Base-by-base conservation (phyloP, 2,329 filamentous ascomycete genomes). In the Lecanicillium sp. region DNA sequence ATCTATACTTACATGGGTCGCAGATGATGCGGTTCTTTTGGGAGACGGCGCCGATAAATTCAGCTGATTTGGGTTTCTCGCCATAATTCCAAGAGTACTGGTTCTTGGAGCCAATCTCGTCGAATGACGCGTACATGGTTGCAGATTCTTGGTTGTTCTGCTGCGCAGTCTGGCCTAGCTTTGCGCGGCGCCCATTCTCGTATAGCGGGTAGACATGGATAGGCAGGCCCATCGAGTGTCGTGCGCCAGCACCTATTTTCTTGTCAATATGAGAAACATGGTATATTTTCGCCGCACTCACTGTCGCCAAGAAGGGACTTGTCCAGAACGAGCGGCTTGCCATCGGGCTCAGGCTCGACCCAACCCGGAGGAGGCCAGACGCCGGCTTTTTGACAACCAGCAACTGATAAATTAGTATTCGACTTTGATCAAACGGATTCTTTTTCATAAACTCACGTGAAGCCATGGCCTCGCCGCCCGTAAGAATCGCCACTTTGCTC, bases 191-290 rank as follows among this genome's bases (percentile, higher is more conserved):
- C 0, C 65, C 78, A 52, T 83, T 84, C 54, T 86, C 83, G 55
- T 83, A 86, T 0, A 86, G 58, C 1, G 83, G 81, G 55, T 86
- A 86, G 0, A 86, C 68, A 26, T 86, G 82, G 10, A 85, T 81
- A 0, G 83, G 81, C 1, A 77, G 69, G 0, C 81, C 81, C 10
- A 86, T 74, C 2, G 67, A 67, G 55, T 86, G 81, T 2, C 67
- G 65, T 2, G 73, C 71, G 1, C 78, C 81, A 11, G 79, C 57
- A 55, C 77, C 78, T 82, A 11, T 11, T 12, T 2, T n/a, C n/a
- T 12, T 3, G 53, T 54, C 62, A 43, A 2, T 4, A 36, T 6
- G 1, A 5, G 5, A 2, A 4, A 10, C 7, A 5, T 21, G n/a
- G n/a, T n/a, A n/a, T n/a, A n/a, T n/a, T n/a, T n/a, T n/a, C n/a